These are phyloP conservation scores for Chamaenerion angustifolium DNA, from an alignment of 345 rosid species.

Conservation along the genomic window DNA sequence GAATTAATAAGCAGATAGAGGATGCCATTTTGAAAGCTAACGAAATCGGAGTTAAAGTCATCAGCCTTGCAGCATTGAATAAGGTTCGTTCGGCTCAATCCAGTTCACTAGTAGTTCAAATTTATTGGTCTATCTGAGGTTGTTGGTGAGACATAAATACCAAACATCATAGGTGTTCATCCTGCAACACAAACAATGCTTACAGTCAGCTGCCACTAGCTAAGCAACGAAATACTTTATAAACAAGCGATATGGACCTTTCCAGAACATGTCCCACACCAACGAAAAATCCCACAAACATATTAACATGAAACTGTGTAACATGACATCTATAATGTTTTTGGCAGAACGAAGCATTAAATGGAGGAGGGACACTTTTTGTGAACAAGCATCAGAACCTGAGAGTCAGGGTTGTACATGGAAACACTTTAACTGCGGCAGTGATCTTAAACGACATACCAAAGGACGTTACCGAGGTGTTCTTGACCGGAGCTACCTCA, in stretches of 20 bases:
- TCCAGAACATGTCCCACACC: no score
- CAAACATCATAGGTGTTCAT: no score
- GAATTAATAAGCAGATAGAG: conserved; percentile 75
- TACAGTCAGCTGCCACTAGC: no score
- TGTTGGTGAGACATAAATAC: no score
- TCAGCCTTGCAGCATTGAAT: conserved; percentile 93
- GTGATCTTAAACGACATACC: conserved; percentile 78
- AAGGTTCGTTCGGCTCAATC: conserved; percentile 27
- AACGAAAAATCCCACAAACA: no score
- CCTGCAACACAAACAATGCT: no score
- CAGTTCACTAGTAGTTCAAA: no score
- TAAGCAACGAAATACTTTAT: no score
- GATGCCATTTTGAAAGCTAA: conserved; percentile 72
- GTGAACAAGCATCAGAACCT: conserved; percentile 74
- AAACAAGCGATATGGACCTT: no score
- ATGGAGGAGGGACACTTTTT: conserved; percentile 91
- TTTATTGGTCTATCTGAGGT: no score
- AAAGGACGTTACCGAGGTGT: conserved; percentile 62
- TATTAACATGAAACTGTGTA: no score
- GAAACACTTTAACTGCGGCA: conserved; percentile 94
- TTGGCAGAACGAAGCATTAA: conserved; percentile 74
- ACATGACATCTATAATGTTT: conserved; percentile 1
- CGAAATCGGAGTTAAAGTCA: conserved; percentile 70
- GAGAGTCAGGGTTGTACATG: conserved; percentile 84
- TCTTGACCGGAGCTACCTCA: conserved; percentile 94